Evolutionary conservation across 192 early-diverging fungal species (phyloP).

Genomic region (Phlyctochytrium arcticum): DNA sequence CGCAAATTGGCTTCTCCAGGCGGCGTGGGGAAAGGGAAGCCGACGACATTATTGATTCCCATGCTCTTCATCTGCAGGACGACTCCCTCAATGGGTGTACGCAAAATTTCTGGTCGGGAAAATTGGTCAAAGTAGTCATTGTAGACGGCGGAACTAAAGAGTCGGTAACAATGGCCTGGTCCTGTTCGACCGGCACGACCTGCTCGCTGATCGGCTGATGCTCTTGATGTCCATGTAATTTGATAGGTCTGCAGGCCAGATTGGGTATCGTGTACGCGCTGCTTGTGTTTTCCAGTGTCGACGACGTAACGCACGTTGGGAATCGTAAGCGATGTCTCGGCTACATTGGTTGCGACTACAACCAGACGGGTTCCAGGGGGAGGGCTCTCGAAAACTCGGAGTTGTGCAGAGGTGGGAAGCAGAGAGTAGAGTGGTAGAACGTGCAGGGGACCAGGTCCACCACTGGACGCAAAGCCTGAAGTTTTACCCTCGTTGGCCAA

Average conservation of each 20-base stretch:
- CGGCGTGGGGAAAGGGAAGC: conserved; percentile 97
- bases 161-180: conserved; percentile 94
- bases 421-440: conserved; percentile 97
- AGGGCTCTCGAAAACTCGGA: conserved; percentile 84
- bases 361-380: conserved; percentile 86
- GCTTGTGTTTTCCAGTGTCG: conserved; percentile 92
- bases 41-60: conserved; percentile 89
- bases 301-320: conserved; percentile 94
- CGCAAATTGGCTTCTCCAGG: conserved; percentile 69
- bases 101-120: conserved; percentile 85
- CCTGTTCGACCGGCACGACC: conserved; percentile 96
- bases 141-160: conserved; percentile 92
- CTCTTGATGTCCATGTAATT: conserved; percentile 90
- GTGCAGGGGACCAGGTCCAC: conserved; percentile 62
- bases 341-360: conserved; percentile 96
- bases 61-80: conserved; percentile 98
- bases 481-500: too few species aligned
- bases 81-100: conserved; percentile 94
- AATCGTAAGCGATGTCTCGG: conserved; percentile 98
- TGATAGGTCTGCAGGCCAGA: conserved; percentile 88
- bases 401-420: conserved; percentile 84
- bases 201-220: conserved; percentile 90
- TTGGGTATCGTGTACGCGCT: conserved; percentile 73
- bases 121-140: conserved; percentile 83
- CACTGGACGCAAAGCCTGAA: neutral